Evolutionary conservation across 768 basidiomycete species (phyloP).

Genomic region (Phanerochaete sordida): DNA sequence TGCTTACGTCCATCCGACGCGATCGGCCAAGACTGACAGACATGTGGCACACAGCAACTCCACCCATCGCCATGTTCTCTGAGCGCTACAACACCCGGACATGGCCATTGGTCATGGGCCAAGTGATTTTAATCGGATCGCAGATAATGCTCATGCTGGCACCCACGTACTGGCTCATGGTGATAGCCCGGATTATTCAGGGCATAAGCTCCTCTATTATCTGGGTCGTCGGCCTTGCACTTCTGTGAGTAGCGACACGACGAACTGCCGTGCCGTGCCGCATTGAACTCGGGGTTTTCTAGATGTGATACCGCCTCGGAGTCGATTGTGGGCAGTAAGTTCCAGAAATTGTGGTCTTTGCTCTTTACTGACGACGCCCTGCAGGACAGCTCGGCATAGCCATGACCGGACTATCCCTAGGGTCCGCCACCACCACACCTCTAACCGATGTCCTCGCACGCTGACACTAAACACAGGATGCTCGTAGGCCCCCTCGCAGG

Average conservation of each 20-base stretch:
- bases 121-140: constrained; percentile 30
- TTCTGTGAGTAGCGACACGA: constrained; percentile 26
- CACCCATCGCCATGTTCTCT: constrained; percentile 32
- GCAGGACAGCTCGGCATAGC: constrained; percentile 37
- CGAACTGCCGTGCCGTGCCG: not conserved
- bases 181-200: constrained; percentile 34
- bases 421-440: constrained; percentile 21
- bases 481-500: constrained; percentile 36
- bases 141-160: constrained; percentile 40
- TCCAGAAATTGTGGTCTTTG: not conserved
- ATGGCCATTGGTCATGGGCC: constrained; percentile 28
- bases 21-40: too few relatives aligned
- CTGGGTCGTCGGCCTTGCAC: constrained; percentile 37
- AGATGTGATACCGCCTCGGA: constrained; percentile 37
- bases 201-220: constrained; percentile 38
- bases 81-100: constrained; percentile 32
- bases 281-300: not conserved
- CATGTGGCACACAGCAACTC: too few relatives aligned
- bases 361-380: not conserved
- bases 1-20: too few relatives aligned
- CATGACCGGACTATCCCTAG: constrained; percentile 36
- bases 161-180: constrained; percentile 35
- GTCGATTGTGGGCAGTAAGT: constrained; percentile 31
- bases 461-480: constrained; percentile 17
- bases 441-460: not conserved